Base-by-base conservation (phyloP, 306 rosid genomes). In the Rosa rugosa region DNA sequence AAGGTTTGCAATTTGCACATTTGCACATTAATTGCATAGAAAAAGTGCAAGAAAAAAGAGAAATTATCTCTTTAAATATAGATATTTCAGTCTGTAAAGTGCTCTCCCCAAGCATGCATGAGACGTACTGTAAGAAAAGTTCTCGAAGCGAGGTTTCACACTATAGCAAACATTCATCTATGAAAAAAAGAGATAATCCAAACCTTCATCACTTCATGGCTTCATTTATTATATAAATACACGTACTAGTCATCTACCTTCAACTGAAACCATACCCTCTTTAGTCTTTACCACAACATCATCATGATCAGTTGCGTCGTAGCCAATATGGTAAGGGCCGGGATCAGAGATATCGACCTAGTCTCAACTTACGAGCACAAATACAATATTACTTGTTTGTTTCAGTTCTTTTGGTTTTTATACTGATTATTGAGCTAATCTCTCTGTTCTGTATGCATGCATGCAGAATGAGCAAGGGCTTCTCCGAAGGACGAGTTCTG, bases 401-500 rank as follows among this genome's bases (percentile, higher is more conserved):
- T 8, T 66, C 13, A 11, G 47, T 66, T 66, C 14, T 3, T 38
- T 40, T 18, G 16, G 13, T 8, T 66, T 34, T 12, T 8, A 25
- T 64, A 23, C 17, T 25, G 6, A 11, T 60, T 18, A 17, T 11
- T 75, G 10, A 7, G 38, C 46, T 56, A 7, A 25, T 72, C 34
- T 70, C 38, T 56, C 2, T 14, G 12, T 72, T 9, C 13, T 17
- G 11, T 80, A 9, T 38, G 46, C n/a, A 60, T 51, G 67, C 47
- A 72, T 75, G 83, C 38, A 81, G 86, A 87, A 66, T 50, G 77
- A 82, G 23, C 84, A 60, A 38, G 65, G 22, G 63, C 84, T 85
- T 68, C 84, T 86, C 64, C 82, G 86, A 31, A 92, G 84, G 87
- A 85, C 36, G 4, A 81, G 79, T 4, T 89, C 89, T 1, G 90